Evolutionary conservation across 176 grass and related monocot genomes (phyloP).

Genomic region (Aegilops speltoides): DNA sequence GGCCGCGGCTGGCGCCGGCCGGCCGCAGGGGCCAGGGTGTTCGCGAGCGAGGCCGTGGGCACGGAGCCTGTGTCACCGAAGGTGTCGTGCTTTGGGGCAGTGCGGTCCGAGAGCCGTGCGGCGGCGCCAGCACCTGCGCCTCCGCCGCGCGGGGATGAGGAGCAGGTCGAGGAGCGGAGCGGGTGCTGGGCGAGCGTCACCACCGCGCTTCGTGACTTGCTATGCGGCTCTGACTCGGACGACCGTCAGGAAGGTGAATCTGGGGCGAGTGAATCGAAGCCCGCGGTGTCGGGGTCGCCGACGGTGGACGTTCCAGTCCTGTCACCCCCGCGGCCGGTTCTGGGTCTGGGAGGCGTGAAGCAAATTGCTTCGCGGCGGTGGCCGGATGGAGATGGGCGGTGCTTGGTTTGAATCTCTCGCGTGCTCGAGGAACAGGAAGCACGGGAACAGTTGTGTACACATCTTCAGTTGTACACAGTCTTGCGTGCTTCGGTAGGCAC

Average conservation of each 20-base stretch:
- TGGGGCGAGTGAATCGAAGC: not conserved
- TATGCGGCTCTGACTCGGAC: not conserved
- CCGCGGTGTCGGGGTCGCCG: not conserved
- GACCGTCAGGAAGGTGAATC: not conserved
- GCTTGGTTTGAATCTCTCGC: not conserved
- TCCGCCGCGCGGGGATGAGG: not conserved
- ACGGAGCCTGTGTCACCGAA: conserved; percentile 44
- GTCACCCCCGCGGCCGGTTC: conserved; percentile 23
- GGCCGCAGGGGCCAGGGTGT: conserved; percentile 27
- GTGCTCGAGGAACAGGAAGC: not conserved
- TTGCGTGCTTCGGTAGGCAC: not conserved
- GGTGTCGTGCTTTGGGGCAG: conserved; percentile 43
- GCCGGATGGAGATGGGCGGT: not conserved
- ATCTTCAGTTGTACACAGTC: not conserved
- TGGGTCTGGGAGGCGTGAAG: conserved; percentile 32
- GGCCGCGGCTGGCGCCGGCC: conserved; percentile 21
- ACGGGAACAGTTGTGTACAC: not conserved
- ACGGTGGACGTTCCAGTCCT: not conserved
- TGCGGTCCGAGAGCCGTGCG: not conserved
- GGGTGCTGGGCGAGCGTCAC: conserved; percentile 31
- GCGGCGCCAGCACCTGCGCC: not conserved
- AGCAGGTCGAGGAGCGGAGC: not conserved
- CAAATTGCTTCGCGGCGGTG: conserved; percentile 40
- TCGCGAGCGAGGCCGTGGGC: conserved; percentile 40
- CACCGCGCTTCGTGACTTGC: not conserved